These are phyloP conservation scores for Papiliotrema fonsecae DNA, from an alignment of 1,284 basidiomycete species.

Conservation along the genomic window DNA sequence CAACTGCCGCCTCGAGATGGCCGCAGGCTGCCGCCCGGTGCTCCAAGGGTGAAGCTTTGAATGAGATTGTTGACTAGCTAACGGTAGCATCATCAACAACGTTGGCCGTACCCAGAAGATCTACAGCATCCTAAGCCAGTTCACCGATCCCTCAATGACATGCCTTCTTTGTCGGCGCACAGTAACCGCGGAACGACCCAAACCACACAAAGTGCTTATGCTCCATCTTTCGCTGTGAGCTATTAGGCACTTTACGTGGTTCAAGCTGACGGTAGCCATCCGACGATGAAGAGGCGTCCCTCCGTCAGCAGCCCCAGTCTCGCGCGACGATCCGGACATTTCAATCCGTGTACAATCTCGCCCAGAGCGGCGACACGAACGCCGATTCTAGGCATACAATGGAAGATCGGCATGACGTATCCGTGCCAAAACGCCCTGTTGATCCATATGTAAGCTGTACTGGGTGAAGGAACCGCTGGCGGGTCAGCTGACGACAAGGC, in stretches of 20 bases:
- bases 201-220: not conserved
- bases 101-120: not conserved
- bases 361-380: too few species aligned
- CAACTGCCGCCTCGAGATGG: too few species aligned
- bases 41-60: too few species aligned
- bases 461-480: too few species aligned
- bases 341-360: too few species aligned
- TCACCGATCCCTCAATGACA: not conserved
- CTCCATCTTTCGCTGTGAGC: not conserved
- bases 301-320: not conserved
- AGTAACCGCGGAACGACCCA: too few species aligned
- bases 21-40: too few species aligned
- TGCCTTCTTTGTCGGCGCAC: slow-evolving; percentile 2
- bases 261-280: not conserved
- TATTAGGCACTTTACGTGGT: not conserved
- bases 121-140: not conserved
- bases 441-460: slow-evolving; percentile 1
- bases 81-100: not conserved
- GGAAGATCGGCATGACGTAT: not conserved
- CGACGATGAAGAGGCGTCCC: too few species aligned
- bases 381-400: too few species aligned
- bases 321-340: too few species aligned
- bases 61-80: not conserved
- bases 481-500: too few species aligned
- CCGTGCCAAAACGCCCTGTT: not conserved